These are phyloP conservation scores for Termitomyces sp. DNA, from an alignment of 768 basidiomycete species.

Conservation along the genomic window DNA sequence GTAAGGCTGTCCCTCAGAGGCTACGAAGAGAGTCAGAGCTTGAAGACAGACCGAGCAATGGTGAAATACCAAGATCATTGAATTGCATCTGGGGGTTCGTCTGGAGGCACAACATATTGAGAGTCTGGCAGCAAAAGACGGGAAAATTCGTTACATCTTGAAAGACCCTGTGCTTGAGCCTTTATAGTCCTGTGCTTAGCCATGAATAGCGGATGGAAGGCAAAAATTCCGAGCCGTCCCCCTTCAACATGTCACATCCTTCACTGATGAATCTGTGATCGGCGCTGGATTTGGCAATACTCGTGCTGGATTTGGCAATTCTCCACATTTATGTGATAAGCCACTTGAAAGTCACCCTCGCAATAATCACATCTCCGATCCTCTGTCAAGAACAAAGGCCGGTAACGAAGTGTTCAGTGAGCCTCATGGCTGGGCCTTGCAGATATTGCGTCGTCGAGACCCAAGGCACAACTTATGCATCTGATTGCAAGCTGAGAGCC, in stretches of 20 bases:
- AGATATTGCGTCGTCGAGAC: neutral
- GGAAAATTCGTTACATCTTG: neutral
- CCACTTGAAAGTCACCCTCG: constrained; percentile 17
- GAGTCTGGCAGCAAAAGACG: neutral
- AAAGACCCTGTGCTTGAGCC: neutral
- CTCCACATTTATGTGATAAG: neutral
- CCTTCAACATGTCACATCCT: constrained; percentile 19
- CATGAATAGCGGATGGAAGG: constrained; percentile 16
- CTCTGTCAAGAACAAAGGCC: constrained; percentile 3
- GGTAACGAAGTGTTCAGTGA: neutral
- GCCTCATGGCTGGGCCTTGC: constrained; percentile 1
- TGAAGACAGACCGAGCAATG: neutral
- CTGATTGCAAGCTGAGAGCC: neutral
- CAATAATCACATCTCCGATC: constrained; percentile 21
- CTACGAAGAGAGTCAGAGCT: constrained; percentile 5
- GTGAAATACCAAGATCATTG: constrained; percentile 3
- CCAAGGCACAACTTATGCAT: neutral
- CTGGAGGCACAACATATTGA: constrained; percentile 9
- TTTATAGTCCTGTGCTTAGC: constrained; percentile 16
- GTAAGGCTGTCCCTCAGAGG: constrained; percentile 2
- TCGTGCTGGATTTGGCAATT: neutral
- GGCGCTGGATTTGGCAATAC: constrained; percentile 5
- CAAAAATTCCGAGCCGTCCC: constrained; percentile 9
- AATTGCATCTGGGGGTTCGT: constrained; percentile 6
- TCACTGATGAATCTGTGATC: constrained; percentile 14